A percentile compares a stretch with the other conserved stretches of the same genome.
Conservation (phyloP, 192 early-diverging fungal genomes). For the Phycomyces blakesleeanus region DNA sequence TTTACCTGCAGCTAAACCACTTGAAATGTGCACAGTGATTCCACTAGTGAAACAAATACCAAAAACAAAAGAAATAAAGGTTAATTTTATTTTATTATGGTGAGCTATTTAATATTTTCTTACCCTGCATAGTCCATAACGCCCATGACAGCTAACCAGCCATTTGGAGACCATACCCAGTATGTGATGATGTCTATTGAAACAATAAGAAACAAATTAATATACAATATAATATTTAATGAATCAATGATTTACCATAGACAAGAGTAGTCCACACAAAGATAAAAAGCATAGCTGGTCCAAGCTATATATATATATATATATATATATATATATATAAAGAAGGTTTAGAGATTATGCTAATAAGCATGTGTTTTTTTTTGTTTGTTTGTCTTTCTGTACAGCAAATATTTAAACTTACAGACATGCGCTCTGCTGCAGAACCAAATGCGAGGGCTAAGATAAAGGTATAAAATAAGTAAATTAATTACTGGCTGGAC, state of each 20-base stretch:
- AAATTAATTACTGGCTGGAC: neutral
- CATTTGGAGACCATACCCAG: constrained; percentile 81
- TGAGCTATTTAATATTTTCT: constrained; percentile 2
- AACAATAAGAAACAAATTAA: too few species aligned
- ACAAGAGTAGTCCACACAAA: constrained; percentile 35
- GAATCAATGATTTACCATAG: too few species aligned
- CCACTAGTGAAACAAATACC: constrained; percentile 54
- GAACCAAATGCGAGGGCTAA: constrained; percentile 32
- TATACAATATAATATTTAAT: too few species aligned
- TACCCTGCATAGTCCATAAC: constrained; percentile 81
- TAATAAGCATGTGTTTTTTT: neutral
- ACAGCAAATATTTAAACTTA: constrained; percentile 11
- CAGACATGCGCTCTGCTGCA: constrained; percentile 33
- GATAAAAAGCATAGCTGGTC: constrained; percentile 31
- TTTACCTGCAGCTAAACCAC: constrained; percentile 64
- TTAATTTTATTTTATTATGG: neutral
- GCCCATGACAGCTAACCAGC: constrained; percentile 74
- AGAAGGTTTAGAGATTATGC: too few species aligned
- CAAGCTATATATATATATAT: constrained; percentile 13
- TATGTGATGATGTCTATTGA: constrained; percentile 61
- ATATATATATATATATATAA: neutral
- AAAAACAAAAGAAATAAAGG: neutral
- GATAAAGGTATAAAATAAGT: neutral
- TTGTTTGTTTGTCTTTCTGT: neutral
- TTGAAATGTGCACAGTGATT: constrained; percentile 77